Percentiles rank a stretch among this genome's conserved stretches.
Conservation (phyloP, 139 green algal species). For the Micromonas commoda region DNA sequence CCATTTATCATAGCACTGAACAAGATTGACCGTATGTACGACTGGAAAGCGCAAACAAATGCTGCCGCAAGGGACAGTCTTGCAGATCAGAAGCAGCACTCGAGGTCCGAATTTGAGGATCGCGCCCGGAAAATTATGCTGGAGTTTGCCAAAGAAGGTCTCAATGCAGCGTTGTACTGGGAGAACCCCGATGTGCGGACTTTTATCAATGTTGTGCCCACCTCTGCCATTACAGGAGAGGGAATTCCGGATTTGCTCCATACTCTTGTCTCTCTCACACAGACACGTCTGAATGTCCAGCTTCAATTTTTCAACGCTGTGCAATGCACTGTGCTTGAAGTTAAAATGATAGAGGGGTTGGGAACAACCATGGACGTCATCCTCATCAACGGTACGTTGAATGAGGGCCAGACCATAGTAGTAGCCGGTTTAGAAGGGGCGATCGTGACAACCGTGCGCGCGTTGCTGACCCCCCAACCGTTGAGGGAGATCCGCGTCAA, state of each 20-base stretch:
- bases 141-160: slow-evolving; percentile 57
- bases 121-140: slow-evolving; percentile 38
- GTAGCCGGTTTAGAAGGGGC: slow-evolving; percentile 42
- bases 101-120: slow-evolving; percentile 60
- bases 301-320: slow-evolving; percentile 84
- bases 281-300: slow-evolving; percentile 58
- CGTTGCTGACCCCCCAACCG: slow-evolving; percentile 88
- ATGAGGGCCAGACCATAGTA: slow-evolving; percentile 81
- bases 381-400: slow-evolving; percentile 79
- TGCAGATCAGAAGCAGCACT: slow-evolving; percentile 61
- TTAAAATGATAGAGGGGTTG: slow-evolving; percentile 97
- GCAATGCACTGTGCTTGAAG: slow-evolving; percentile 80
- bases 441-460: slow-evolving; percentile 87
- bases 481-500: slow-evolving; percentile 95
- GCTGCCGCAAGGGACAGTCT: slow-evolving; percentile 68
- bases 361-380: slow-evolving; percentile 97
- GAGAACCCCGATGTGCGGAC: slow-evolving; percentile 83
- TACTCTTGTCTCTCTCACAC: slow-evolving; percentile 90
- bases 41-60: slow-evolving; percentile 76
- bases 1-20: slow-evolving; percentile 98
- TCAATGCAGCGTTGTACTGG: slow-evolving; percentile 97
- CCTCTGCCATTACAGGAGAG: slow-evolving; percentile 79
- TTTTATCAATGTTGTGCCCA: slow-evolving; percentile 93
- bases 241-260: slow-evolving; percentile 81
- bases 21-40: slow-evolving; percentile 93